Evolutionary conservation across 1,284 basidiomycete species (phyloP).

Genomic region (Wolfiporia cocos): DNA sequence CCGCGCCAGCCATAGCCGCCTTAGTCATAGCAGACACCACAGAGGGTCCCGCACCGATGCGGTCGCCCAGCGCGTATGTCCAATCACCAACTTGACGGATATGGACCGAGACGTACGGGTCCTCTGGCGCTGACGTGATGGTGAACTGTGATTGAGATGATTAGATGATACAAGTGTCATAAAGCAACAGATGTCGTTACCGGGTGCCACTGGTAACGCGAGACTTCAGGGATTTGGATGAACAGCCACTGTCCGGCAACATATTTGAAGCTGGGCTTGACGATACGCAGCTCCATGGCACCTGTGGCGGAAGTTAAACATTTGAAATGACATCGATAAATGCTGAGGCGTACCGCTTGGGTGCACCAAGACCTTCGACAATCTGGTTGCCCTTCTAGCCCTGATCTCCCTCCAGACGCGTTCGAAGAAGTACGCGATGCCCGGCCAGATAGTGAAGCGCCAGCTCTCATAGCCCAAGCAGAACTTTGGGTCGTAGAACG

Average conservation of each 20-base stretch:
- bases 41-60: slow-evolving; percentile 74
- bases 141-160: slow-evolving; percentile 71
- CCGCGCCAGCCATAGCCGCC: slow-evolving; percentile 66
- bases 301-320: slow-evolving; percentile 33
- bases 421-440: slow-evolving; percentile 81
- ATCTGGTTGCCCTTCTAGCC: slow-evolving; percentile 64
- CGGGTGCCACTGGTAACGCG: slow-evolving; percentile 86
- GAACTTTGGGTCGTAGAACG: slow-evolving; percentile 76
- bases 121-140: slow-evolving; percentile 88
- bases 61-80: slow-evolving; percentile 74
- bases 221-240: slow-evolving; percentile 80
- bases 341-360: slow-evolving; percentile 54
- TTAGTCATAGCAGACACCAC: slow-evolving; percentile 71
- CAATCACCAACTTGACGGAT: slow-evolving; percentile 90
- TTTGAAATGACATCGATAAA: slow-evolving; percentile 5
- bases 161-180: slow-evolving; percentile 5
- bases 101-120: slow-evolving; percentile 84
- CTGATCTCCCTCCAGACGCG: slow-evolving; percentile 76
- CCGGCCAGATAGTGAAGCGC: slow-evolving; percentile 85
- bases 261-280: slow-evolving; percentile 86
- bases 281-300: slow-evolving; percentile 85
- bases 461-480: slow-evolving; percentile 86
- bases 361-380: slow-evolving; percentile 78
- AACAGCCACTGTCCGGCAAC: slow-evolving; percentile 90
- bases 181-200: slow-evolving; percentile 35